phyloP scores from a whole-genome alignment of 805 yeast genomes.

The Candida sakaeoensis region DNA sequence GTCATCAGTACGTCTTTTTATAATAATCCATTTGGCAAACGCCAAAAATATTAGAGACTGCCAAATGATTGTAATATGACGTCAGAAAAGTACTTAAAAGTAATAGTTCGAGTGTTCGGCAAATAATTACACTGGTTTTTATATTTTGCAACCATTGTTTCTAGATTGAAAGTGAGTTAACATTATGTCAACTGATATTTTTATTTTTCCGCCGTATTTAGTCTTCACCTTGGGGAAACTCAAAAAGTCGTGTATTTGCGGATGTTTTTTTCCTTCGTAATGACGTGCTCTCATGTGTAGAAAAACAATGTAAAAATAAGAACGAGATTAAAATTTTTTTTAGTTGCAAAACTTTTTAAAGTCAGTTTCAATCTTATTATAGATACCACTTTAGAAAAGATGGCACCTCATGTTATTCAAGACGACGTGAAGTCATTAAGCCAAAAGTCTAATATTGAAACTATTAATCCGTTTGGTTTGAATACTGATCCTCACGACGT shows the following conservation, averaged over 20 bases:
- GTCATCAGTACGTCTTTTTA: too few species aligned
- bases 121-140: too few species aligned
- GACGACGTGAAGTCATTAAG: constrained; percentile 1
- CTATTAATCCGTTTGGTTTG: constrained; percentile 52
- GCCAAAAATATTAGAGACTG: too few species aligned
- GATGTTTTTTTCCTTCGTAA: background rate
- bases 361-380: background rate
- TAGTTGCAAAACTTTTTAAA: background rate
- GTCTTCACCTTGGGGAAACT: too few species aligned
- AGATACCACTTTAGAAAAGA: background rate
- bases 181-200: too few species aligned
- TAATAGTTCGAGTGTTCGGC: too few species aligned
- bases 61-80: too few species aligned
- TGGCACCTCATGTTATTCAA: constrained; percentile 4
- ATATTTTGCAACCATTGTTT: too few species aligned
- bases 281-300: constrained; percentile 8
- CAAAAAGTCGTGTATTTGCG: background rate
- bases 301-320: background rate
- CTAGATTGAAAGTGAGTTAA: too few species aligned
- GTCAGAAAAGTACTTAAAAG: too few species aligned
- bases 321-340: background rate
- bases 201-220: background rate
- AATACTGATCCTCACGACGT: constrained; percentile 54
- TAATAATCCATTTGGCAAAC: too few species aligned
- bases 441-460: background rate